Conservation (phyloP, 148 eudicot species). For the Fagopyrum tataricum region DNA sequence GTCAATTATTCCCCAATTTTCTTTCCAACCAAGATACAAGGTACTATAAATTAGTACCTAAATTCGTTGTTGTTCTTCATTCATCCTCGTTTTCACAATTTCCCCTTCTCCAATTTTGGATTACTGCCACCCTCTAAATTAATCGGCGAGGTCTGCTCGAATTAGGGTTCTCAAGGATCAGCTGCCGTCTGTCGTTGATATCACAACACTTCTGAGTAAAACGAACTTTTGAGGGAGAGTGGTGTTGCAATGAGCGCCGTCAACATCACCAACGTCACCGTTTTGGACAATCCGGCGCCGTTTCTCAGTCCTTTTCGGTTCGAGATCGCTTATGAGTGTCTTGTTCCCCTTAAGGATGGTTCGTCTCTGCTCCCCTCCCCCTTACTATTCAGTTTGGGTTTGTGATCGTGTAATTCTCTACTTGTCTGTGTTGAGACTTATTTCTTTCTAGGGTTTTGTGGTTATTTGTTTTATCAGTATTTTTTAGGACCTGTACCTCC, state of each 20-base stretch:
- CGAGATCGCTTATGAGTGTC: constrained; percentile 19
- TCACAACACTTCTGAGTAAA: background rate
- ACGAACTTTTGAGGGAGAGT: background rate
- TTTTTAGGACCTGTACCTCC: no score
- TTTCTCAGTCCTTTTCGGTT: constrained; percentile 18
- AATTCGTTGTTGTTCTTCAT: background rate
- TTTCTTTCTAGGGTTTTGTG: background rate
- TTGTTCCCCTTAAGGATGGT: constrained; percentile 17
- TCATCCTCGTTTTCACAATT: background rate
- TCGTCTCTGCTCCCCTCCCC: background rate
- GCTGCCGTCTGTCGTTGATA: background rate
- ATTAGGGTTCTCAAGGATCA: constrained; percentile 1
- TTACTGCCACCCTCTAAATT: background rate
- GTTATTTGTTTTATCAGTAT: no score
- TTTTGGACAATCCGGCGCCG: constrained; percentile 19
- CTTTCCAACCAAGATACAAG: background rate
- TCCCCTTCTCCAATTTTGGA: background rate
- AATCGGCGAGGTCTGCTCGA: background rate
- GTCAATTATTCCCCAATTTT: background rate
- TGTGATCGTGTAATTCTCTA: background rate
- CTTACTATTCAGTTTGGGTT: background rate
- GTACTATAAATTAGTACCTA: background rate
- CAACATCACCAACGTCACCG: constrained; percentile 17
- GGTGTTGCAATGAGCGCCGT: constrained; percentile 15
- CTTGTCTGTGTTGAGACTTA: background rate